Base-by-base conservation (phyloP, 2,329 filamentous ascomycete genomes). In the Ambrosiella cleistominuta region DNA sequence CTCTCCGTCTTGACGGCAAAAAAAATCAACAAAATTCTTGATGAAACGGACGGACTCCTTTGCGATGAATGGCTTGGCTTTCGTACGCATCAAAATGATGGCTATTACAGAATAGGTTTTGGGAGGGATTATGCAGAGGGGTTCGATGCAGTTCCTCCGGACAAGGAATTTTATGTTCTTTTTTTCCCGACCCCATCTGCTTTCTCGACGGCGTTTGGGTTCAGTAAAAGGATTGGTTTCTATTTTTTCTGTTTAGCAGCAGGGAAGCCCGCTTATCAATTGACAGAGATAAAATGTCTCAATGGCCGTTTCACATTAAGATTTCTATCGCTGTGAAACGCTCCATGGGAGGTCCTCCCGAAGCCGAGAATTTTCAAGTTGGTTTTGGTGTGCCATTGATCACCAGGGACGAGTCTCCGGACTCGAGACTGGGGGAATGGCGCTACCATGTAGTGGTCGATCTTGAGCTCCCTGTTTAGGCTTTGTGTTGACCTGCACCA, bases 331-430 rank as follows among this genome's bases (percentile, higher is more conserved):
- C 69, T 74, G 80, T 83, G 81, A 82, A 80, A 77, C 83, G 81
- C 70, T 83, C 81, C 81, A 83, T 84, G 81, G 80, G 83, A 85
- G 82, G 80, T 80, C 68, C 70, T 85, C 81, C 82, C 81, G 80
- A 83, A 85, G 80, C 57, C 60, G 53, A 58, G 49, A 40, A 53
- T 54, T 47, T 27, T 27, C 27, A 44, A 19, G 42, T 36, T 56
- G 57, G 59, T 39, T 9, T n/a, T n/a, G 19, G 11, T 55, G 12
- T 6, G 3, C 7, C 35, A 6, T n/a, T 6, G 17, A 45, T 9
- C 38, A 13, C 11, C 12, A 56, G 17, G 45, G 27, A 49, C 36
- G 40, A 15, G 40, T 47, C 3, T 19, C 6, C 13, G 27, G 11
- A 52, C 40, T 42, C 8, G 7, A n/a, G 27, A 37, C 44, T 51